Conservation (phyloP, 2,329 filamentous ascomycete species). For the Metarhizium guizhouense region DNA sequence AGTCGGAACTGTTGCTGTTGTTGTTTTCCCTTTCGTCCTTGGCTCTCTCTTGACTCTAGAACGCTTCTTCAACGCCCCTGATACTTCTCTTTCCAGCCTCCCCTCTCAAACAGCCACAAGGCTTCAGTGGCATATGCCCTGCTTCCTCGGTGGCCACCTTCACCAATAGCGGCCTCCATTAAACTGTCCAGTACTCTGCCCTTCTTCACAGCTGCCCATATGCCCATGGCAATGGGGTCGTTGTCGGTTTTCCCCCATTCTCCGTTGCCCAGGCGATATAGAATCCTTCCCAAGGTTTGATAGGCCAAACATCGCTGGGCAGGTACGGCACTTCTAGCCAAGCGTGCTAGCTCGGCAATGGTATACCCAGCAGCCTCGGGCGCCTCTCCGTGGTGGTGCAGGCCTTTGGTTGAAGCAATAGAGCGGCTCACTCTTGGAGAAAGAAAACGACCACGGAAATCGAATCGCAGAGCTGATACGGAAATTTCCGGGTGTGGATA, state of each 20-base stretch:
- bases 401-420: slow-evolving; percentile 67
- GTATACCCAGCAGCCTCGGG: slow-evolving; percentile 95
- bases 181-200: slow-evolving; percentile 70
- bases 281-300: slow-evolving; percentile 76
- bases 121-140: slow-evolving; percentile 82
- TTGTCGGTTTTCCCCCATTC: slow-evolving; percentile 53
- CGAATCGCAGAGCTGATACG: slow-evolving; percentile 74
- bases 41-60: too few species aligned
- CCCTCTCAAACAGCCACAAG: slow-evolving; percentile 71
- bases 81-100: slow-evolving; percentile 58
- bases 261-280: slow-evolving; percentile 73
- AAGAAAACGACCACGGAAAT: slow-evolving; percentile 73
- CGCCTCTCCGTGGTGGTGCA: slow-evolving; percentile 90
- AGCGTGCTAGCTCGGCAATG: slow-evolving; percentile 70
- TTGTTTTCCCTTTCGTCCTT: too few species aligned
- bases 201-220: slow-evolving; percentile 76
- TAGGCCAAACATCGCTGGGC: slow-evolving; percentile 87
- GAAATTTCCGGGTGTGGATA: slow-evolving; percentile 69
- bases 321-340: slow-evolving; percentile 73
- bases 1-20: too few species aligned
- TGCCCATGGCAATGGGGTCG: slow-evolving; percentile 58
- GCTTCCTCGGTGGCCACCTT: slow-evolving; percentile 66
- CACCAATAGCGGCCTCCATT: slow-evolving; percentile 63
- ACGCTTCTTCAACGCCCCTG: slow-evolving; percentile 36
- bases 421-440: slow-evolving; percentile 65